Evolutionary conservation across 2,329 filamentous ascomycete genomes (phyloP).

Genomic region (Epichloe hybrida): DNA sequence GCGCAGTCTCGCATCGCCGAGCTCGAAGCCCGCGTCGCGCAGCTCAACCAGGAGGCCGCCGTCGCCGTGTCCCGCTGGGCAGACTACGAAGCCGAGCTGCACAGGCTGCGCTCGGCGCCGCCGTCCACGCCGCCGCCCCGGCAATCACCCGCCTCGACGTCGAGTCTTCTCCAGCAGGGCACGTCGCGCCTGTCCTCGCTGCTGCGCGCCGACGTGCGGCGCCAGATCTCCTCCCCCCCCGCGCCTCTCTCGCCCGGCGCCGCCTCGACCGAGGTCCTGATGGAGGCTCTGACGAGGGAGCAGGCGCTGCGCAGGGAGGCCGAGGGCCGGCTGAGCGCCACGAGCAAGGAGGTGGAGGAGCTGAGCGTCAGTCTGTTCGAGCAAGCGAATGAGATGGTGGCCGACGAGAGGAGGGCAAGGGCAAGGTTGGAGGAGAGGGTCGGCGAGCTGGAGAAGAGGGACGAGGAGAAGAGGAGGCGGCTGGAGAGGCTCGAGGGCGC

Average conservation of each 20-base stretch:
- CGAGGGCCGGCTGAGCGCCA: constrained; percentile 52
- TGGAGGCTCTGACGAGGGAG: constrained; percentile 52
- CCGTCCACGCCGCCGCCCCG: constrained; percentile 2
- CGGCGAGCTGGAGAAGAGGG: constrained; percentile 52
- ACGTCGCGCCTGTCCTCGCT: constrained; percentile 26
- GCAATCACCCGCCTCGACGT: constrained; percentile 15
- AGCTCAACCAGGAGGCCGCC: constrained; percentile 58
- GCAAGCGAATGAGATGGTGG: constrained; percentile 82
- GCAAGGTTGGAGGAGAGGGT: constrained; percentile 60
- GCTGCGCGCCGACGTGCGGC: constrained; percentile 9
- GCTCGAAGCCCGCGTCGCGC: constrained; percentile 55
- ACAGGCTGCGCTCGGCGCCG: constrained; percentile 35
- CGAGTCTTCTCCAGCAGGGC: constrained; percentile 29
- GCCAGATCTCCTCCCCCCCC: background rate
- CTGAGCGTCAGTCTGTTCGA: constrained; percentile 62
- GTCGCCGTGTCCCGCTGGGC: constrained; percentile 52
- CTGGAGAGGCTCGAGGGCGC: constrained; percentile 60
- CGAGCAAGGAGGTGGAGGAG: constrained; percentile 65
- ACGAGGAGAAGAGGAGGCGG: constrained; percentile 53
- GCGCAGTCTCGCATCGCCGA: constrained; percentile 49
- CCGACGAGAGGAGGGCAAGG: constrained; percentile 56
- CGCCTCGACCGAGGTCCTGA: constrained; percentile 33
- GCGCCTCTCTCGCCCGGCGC: constrained; percentile 2
- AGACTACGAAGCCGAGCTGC: constrained; percentile 70
- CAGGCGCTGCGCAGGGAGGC: constrained; percentile 53